These are phyloP conservation scores for Rhizophagus clarus DNA, from an alignment of 192 early-diverging fungal genomes.

Conservation along the genomic window DNA sequence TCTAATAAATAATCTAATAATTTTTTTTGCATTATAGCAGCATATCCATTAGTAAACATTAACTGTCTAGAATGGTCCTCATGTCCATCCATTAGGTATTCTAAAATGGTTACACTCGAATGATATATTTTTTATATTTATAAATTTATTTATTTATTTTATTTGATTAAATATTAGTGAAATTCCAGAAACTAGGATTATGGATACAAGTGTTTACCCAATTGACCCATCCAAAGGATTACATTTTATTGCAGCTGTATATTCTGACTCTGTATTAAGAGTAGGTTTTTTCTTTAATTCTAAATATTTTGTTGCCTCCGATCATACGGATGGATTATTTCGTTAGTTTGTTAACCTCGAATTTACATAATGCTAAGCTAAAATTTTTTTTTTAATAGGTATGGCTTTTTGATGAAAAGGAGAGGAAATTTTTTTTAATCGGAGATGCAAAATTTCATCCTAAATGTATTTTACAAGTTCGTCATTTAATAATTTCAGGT, in stretches of 20 bases:
- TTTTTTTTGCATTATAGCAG: not conserved
- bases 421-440: constrained; percentile 50
- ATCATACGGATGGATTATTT: no score
- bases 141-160: not conserved
- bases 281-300: constrained; percentile 27
- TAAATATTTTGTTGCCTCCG: not conserved
- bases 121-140: no score
- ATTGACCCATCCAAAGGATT: constrained; percentile 31
- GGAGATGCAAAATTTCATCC: constrained; percentile 54
- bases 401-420: constrained; percentile 62
- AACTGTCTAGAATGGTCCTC: constrained; percentile 50
- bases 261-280: constrained; percentile 70
- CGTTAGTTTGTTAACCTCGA: no score
- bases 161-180: constrained; percentile 37
- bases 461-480: constrained; percentile 68
- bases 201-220: constrained; percentile 64
- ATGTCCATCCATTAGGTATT: constrained; percentile 48
- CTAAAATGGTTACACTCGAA: no score
- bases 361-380: no score
- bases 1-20: no score
- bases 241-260: constrained; percentile 67
- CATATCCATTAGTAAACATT: constrained; percentile 30
- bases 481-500: constrained; percentile 42
- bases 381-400: constrained; percentile 36
- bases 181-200: constrained; percentile 71